Evolutionary conservation across 495 filamentous ascomycete genomes (phyloP), one percentile per base, ranked within the genome.

Genomic region (Talaromyces adpressus): DNA sequence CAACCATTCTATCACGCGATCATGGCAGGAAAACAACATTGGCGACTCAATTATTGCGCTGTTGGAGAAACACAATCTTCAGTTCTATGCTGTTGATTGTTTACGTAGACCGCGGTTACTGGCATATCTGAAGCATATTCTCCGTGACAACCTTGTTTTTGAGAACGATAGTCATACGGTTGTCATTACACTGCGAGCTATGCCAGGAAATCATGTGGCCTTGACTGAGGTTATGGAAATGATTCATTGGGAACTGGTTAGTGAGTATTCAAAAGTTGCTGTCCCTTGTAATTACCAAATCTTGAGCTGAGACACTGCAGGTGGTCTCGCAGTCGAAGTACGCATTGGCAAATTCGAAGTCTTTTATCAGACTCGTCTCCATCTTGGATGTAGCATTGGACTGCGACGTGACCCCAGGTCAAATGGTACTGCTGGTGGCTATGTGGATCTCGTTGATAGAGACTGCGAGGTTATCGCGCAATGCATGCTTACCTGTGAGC

Each of bases 151-250:
- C 14, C 8, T 25, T 29, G 2, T 34, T 36, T 14, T 61, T 16
- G 59, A 32, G 34, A 61, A 49, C 51, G 59, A 61, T 51, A 27
- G 23, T 20, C 59, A 61, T 29, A 47, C 59, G 22, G 7, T 62
- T 52, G 60, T 62, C 1, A 62, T 62, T 7, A 62, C 60, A 7
- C 2, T 52, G 14, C 23, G 14, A 20, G 18, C 1, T 14, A 47
- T 62, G 27, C 60, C 60, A 32, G 60, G n/a, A 0, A 9, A 53
- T 39, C 6, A 32, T n/a, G 8, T 7, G 20, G 11, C n/a, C 1
- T 29, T 56, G 52, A n/a, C 6, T 14, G 6, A 56, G 3, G 52
- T 56, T 8, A 56, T 56, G 52, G 11, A 56, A 22, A 22, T 29
- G 22, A 29, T 56, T 6, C 52, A 56, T 56, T 27, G 52, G 22